Percentiles rank a stretch among this genome's conserved stretches.
Evolutionary conservation across 768 basidiomycete genomes (phyloP).

Genomic region (Pisolithus sp.): DNA sequence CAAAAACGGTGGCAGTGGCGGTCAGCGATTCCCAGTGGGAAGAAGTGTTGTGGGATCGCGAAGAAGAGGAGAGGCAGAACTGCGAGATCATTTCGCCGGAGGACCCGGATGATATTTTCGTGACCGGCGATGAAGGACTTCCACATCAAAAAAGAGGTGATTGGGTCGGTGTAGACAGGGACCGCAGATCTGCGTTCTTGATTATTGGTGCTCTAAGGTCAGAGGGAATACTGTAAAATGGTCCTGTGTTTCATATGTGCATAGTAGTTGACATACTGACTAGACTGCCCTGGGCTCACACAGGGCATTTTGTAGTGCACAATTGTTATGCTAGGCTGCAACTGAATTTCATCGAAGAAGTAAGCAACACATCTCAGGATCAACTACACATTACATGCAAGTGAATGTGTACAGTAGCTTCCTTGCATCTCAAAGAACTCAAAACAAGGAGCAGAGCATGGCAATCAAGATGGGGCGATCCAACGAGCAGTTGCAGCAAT

Average conservation of each 20-base stretch:
- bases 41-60: slow-evolving; percentile 71
- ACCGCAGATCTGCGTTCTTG: slow-evolving; percentile 71
- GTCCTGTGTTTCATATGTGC: neutral
- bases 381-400: too few relatives aligned
- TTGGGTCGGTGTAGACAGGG: slow-evolving; percentile 75
- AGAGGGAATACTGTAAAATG: slow-evolving; percentile 55
- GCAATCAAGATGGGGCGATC: slow-evolving; percentile 30
- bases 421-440: too few relatives aligned
- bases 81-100: slow-evolving; percentile 15
- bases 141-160: slow-evolving; percentile 48
- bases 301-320: too few relatives aligned
- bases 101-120: slow-evolving; percentile 50
- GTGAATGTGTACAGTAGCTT: too few relatives aligned
- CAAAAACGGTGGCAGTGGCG: slow-evolving; percentile 71
- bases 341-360: too few relatives aligned
- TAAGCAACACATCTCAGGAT: too few relatives aligned
- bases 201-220: slow-evolving; percentile 71
- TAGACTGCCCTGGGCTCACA: too few relatives aligned
- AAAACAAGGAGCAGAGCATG: too few relatives aligned
- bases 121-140: slow-evolving; percentile 51
- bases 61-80: slow-evolving; percentile 45
- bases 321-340: too few relatives aligned
- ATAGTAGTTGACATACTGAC: too few relatives aligned
- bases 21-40: slow-evolving; percentile 77
- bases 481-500: slow-evolving; percentile 75